Evolutionary conservation across 106 monocot species (phyloP), one percentile per base, ranked within the genome.

Genomic region (Ottelia alismoides): DNA sequence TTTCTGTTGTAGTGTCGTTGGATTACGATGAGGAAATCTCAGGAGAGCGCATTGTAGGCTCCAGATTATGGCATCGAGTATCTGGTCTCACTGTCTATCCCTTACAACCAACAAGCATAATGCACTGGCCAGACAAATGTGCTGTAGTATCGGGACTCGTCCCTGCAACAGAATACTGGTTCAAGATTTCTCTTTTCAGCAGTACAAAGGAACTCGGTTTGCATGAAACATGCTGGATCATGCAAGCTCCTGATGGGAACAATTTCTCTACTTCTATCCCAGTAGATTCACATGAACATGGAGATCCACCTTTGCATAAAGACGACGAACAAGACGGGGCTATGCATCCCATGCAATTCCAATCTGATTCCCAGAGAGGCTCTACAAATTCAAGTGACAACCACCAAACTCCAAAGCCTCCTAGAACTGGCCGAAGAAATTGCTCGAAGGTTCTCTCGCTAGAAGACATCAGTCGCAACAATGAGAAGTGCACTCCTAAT

Each of bases 301-400:
- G 49, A 52, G 60, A 62, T 27, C 47, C 49, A 18, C 0, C 28
- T 53, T 51, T 26, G 31, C 17, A 21, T 24, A 20, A 51, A 16
- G 57, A 66, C 20, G 62, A 59, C 22, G 68, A 72, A 45, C 64
- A 62, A 0, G 64, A 72, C 18, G 1, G 57, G 26, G 43, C 29
- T 22, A 50, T 62, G 9, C 61, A 57, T n/a, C 63, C 70, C 3
- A 10, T 45, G 27, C 11, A 46, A 22, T 16, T 72, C 46, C 72
- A 71, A 61, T 14, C 69, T 22, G 81, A 71, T 53, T 88, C 93
- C 2, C 92, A 83, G 30, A 74, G 62, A 47, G 87, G 70, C 31
- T 88, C 81, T 2, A 83, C 87, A 53, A 88, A 78, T 44, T 84
- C 84, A 1, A 80, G 75, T 28, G 72, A 80, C 31, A 70, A 76